A percentile compares a stretch with the other conserved stretches of the same genome.
Conservation (phyloP, 192 early-diverging fungal genomes). For the Spizellomyces punctatus region DNA sequence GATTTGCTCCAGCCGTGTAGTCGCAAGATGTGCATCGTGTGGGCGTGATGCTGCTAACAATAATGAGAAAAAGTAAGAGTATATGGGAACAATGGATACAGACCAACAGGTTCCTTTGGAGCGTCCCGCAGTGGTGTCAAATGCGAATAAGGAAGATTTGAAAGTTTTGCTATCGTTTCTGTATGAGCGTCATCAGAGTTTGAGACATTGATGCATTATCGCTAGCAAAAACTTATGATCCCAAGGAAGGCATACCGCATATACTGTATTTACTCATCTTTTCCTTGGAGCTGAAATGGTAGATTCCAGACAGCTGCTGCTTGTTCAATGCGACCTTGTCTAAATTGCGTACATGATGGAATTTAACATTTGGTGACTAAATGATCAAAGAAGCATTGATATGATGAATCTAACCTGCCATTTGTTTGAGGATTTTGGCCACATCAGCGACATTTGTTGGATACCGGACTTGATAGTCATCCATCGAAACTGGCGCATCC, state of each 20-base stretch:
- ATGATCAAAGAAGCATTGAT: no score
- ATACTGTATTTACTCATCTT: conserved; percentile 72
- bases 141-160: conserved; percentile 53
- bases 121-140: conserved; percentile 41
- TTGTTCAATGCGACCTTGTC: conserved; percentile 8
- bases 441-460: conserved; percentile 84
- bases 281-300: conserved; percentile 66
- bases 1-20: conserved; percentile 53
- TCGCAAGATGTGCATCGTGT: conserved; percentile 67
- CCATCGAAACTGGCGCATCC: conserved; percentile 59
- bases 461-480: conserved; percentile 71
- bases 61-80: background rate
- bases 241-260: conserved; percentile 51
- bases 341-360: background rate
- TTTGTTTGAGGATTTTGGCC: conserved; percentile 66
- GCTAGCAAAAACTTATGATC: background rate
- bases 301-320: conserved; percentile 51
- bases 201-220: background rate
- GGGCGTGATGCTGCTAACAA: conserved; percentile 58
- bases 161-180: conserved; percentile 56
- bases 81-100: background rate
- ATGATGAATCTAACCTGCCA: conserved; percentile 46
- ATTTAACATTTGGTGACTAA: no score
- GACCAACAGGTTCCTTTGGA: conserved; percentile 21
- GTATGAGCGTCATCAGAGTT: background rate